phyloP scores from a whole-genome alignment of 345 rosid species.

The Syzygium jambos region DNA sequence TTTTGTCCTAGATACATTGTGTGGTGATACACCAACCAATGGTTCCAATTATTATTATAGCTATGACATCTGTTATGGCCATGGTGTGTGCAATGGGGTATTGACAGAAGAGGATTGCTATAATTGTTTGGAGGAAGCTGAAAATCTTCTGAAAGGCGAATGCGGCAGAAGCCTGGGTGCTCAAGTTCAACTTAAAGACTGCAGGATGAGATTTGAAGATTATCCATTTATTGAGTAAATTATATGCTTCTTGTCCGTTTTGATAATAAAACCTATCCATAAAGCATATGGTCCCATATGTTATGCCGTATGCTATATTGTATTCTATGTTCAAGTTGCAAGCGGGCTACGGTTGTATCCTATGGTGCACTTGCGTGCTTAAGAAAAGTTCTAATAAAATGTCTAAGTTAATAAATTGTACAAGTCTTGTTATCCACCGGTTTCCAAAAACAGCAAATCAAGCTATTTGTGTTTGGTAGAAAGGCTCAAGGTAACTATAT shows the following conservation, averaged over 20 bases:
- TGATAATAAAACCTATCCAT: neutral
- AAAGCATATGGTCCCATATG: neutral
- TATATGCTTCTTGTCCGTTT: neutral
- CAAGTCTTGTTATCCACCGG: no score
- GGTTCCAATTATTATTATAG: neutral
- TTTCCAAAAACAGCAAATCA: no score
- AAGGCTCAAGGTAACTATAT: no score
- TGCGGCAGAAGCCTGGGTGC: neutral
- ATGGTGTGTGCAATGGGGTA: neutral
- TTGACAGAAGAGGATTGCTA: neutral
- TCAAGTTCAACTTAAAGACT: neutral
- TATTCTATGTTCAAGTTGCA: no score
- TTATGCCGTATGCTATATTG: neutral
- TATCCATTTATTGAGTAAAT: neutral
- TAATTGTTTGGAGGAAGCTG: neutral
- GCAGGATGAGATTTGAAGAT: neutral
- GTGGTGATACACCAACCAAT: neutral
- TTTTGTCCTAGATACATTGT: neutral
- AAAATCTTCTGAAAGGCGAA: neutral
- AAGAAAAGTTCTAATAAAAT: no score
- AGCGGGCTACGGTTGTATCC: no score
- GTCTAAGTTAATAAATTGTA: no score
- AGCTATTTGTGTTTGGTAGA: no score
- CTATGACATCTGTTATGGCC: neutral
- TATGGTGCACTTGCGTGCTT: no score